Evolutionary conservation across 1,139 yeast species (phyloP), one percentile per base, ranked within the genome.

Genomic region (Saccharomyces hybrid): DNA sequence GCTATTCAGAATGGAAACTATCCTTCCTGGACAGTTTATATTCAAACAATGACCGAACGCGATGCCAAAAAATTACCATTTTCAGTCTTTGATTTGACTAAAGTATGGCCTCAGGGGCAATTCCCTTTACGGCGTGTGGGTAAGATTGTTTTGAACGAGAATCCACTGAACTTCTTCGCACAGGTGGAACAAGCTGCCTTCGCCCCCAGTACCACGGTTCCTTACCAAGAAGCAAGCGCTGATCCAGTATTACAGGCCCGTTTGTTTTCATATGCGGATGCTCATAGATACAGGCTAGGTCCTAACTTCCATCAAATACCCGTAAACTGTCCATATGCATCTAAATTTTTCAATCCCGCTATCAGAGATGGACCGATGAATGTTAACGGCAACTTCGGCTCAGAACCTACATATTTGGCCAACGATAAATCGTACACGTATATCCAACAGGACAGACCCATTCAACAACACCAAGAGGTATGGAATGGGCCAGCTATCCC

Each of bases 401-500:
- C 82, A 55, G 80, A 81, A 65, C 96, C 97, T 69, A 90, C 89
- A 74, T 86, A 86, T 72, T 76, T 83, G 63, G 83, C 84, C 53
- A 76, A 85, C 44, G 52, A 64, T 49, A 71, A 74, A 63, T 49
- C 53, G 23, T 65, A 66, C 55, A 73, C 79, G 25, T 63, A 61
- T 54, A 46, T 59, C 29, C 64, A 61, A 47, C 55, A 57, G 29
- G 65, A 65, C 49, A 66, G 62, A 58, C 74, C 85, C 53, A 69
- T 71, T 51, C 81, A 78, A 70, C 78, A 79, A 67, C 81, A 81
- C 60, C 96, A 89, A 72, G 97, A 91, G 75, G 78, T 81, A 59
- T 90, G 96, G 91, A 74, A 78, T 56, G 97, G 97, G 58, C 84
- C 95, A 60, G 96, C 96, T 55, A 76, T 84, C 61, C 88, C 89